These are phyloP conservation scores for Petrea volubilis DNA, from an alignment of 257 asterid species.

Conservation along the genomic window DNA sequence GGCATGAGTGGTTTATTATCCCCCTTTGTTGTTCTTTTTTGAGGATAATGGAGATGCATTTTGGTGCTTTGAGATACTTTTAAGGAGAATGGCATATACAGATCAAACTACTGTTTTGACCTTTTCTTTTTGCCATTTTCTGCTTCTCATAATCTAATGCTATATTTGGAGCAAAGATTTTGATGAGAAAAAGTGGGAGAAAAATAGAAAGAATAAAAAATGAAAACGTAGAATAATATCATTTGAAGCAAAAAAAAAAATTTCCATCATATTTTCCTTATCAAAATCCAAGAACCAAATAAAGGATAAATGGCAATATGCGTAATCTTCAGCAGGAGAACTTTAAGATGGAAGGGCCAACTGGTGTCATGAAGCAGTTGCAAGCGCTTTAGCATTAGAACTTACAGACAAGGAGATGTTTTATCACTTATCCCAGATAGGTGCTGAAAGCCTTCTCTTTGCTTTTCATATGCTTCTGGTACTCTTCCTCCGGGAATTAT, in stretches of 20 bases:
- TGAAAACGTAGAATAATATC: too few species aligned
- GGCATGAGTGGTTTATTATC: constrained; percentile 98
- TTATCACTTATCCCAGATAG: constrained; percentile 76
- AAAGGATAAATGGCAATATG: constrained; percentile 10
- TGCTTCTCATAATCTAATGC: constrained; percentile 22
- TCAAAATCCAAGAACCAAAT: too few species aligned
- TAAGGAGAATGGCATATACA: constrained; percentile 91
- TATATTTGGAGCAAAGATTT: too few species aligned
- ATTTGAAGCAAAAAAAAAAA: too few species aligned
- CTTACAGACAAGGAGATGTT: constrained; percentile 87
- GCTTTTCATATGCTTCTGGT: constrained; percentile 98
- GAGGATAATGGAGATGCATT: constrained; percentile 98
- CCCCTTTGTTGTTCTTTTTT: constrained; percentile 95
- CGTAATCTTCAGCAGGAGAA: constrained; percentile 70
- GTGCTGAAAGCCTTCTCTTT: constrained; percentile 99
- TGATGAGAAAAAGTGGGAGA: too few species aligned
- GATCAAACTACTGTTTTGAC: background rate
- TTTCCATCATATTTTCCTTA: too few species aligned
- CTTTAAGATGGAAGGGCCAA: constrained; percentile 95
- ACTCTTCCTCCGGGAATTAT: constrained; percentile 93
- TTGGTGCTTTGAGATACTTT: constrained; percentile 99
- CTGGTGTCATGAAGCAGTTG: constrained; percentile 98
- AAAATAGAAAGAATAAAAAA: too few species aligned
- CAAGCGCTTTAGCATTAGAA: constrained; percentile 93
- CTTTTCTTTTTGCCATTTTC: constrained; percentile 12